phyloP scores from a whole-genome alignment of 2,329 filamentous ascomycete genomes.

The Pyrenophora tritici-repentis region DNA sequence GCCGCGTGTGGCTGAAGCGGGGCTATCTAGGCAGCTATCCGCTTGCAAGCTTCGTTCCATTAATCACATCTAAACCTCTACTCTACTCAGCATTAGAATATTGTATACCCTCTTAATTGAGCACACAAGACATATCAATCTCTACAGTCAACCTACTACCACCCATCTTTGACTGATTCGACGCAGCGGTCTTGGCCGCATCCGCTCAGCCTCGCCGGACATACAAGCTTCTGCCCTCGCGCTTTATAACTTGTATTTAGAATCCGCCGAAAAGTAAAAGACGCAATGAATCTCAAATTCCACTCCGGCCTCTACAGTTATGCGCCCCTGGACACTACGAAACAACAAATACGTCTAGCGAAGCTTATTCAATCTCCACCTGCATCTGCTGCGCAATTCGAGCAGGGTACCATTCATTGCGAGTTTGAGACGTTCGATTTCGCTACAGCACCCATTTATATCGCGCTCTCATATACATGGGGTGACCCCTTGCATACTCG shows the following conservation, averaged over 20 bases:
- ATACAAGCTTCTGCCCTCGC: too few species aligned
- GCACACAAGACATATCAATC: too few species aligned
- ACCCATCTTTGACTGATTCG: too few species aligned
- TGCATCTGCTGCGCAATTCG: background rate
- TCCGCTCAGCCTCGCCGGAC: too few species aligned
- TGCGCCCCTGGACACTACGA: background rate
- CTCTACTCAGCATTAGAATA: background rate
- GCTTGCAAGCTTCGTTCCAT: background rate
- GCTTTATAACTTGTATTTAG: too few species aligned
- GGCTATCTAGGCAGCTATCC: background rate
- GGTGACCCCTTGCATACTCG: background rate
- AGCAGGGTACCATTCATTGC: background rate
- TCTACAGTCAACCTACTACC: too few species aligned
- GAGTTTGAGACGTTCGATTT: background rate
- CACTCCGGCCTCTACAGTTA: background rate
- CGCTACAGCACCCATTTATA: background rate
- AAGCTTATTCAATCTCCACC: background rate
- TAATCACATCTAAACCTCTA: too few species aligned
- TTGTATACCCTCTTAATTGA: too few species aligned
- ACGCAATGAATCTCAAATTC: background rate
- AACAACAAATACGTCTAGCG: background rate
- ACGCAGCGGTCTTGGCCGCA: too few species aligned
- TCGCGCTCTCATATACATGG: constrained; percentile 9
- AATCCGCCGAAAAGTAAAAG: background rate
- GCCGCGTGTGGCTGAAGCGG: constrained; percentile 1